A percentile compares a stretch with the other conserved stretches of the same genome.
These are phyloP conservation scores for Yamadazyma tumulicola DNA, from an alignment of 805 yeast genomes.

Conservation along the genomic window DNA sequence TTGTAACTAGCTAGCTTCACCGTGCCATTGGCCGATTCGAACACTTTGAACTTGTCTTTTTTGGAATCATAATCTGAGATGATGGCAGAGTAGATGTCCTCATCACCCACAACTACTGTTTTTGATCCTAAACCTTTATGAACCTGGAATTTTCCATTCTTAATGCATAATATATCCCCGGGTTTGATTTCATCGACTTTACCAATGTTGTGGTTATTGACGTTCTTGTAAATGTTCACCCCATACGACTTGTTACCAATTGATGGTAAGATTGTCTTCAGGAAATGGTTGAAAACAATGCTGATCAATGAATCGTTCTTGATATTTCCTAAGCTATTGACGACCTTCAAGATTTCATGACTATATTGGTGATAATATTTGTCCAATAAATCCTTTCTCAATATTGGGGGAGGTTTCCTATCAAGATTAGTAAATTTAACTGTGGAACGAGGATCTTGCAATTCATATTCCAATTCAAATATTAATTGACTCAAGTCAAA, in stretches of 20 bases:
- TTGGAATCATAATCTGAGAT: constrained; percentile 70
- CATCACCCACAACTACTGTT: constrained; percentile 54
- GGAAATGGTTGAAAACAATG: constrained; percentile 18
- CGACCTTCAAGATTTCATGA: constrained; percentile 16
- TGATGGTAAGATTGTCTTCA: constrained; percentile 39
- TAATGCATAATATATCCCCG: constrained; percentile 80
- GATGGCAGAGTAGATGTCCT: constrained; percentile 49
- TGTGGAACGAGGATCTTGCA: constrained; percentile 50
- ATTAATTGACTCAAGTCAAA: constrained; percentile 68
- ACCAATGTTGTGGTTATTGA: constrained; percentile 35
- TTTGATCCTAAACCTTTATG: constrained; percentile 50
- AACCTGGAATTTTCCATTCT: constrained; percentile 69
- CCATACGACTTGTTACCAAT: constrained; percentile 74
- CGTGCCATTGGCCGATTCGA: constrained; percentile 54
- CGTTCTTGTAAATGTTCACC: constrained; percentile 58
- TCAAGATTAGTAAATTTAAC: constrained; percentile 31
- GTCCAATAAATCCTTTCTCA: constrained; percentile 47
- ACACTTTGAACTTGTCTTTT: constrained; percentile 67
- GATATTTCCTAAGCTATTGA: background rate
- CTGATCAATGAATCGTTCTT: constrained; percentile 21
- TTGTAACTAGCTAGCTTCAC: constrained; percentile 61
- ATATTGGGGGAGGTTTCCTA: constrained; percentile 40
- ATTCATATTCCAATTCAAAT: constrained; percentile 55
- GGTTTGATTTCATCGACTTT: constrained; percentile 64
- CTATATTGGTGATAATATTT: constrained; percentile 45